A percentile compares a stretch with the other conserved stretches of the same genome.
Evolutionary conservation across 192 early-diverging fungal species (phyloP).

Genomic region (Entophlyctis luteolus): DNA sequence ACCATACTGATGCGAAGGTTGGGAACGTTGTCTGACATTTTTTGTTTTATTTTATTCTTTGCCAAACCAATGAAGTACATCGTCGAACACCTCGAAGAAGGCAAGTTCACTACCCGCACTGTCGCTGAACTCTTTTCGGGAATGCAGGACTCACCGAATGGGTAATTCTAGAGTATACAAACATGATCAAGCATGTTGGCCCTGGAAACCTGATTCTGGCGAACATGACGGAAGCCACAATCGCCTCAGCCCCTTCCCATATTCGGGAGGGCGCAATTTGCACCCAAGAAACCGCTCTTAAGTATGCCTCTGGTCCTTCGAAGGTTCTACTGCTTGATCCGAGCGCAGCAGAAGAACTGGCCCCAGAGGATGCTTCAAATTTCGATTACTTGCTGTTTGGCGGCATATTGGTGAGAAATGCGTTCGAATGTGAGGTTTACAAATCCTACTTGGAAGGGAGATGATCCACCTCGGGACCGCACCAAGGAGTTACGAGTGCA

Average conservation of each 20-base stretch:
- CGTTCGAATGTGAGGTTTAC: no score
- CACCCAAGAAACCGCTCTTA: constrained; percentile 22
- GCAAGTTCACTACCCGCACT: no score
- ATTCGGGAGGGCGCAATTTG: constrained; percentile 39
- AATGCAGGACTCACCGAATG: constrained; percentile 4
- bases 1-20: constrained; percentile 20
- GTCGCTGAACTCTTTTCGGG: neutral
- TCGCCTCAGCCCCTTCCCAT: constrained; percentile 34
- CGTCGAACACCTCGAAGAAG: constrained; percentile 74
- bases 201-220: constrained; percentile 59
- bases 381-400: constrained; percentile 76
- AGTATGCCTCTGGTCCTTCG: constrained; percentile 27
- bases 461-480: constrained; percentile 48
- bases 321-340: constrained; percentile 73
- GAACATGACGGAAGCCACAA: constrained; percentile 48
- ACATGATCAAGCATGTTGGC: constrained; percentile 65
- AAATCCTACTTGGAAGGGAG: no score
- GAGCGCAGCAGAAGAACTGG: constrained; percentile 48
- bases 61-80: constrained; percentile 49
- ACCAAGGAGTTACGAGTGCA: constrained; percentile 58
- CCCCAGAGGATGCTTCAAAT: constrained; percentile 44
- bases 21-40: constrained; percentile 32
- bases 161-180: constrained; percentile 64
- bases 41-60: neutral
- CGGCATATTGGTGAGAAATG: constrained; percentile 67